These are phyloP conservation scores for Chlamydomonas sphaeroides DNA, from an alignment of 139 green algal species.

Conservation along the genomic window DNA sequence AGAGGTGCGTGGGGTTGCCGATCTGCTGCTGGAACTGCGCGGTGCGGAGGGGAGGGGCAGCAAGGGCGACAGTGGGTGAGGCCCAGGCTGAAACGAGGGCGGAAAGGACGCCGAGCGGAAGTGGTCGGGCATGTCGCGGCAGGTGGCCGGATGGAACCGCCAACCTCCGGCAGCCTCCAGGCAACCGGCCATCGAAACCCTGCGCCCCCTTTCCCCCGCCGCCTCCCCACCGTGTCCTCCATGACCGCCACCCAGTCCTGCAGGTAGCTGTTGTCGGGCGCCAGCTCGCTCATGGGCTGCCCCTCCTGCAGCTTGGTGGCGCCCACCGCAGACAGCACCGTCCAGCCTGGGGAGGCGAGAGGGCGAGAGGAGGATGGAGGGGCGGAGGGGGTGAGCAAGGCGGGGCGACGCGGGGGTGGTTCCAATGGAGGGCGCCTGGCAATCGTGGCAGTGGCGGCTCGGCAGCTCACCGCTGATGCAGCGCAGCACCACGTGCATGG, in stretches of 20 bases:
- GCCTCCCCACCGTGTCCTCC: background rate
- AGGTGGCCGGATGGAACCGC: too few relatives aligned
- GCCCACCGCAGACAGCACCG: conserved; percentile 8
- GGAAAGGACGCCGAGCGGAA: background rate
- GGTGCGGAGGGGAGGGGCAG: background rate
- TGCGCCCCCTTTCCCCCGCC: background rate
- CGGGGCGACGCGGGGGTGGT: too few relatives aligned
- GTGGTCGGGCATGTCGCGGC: background rate
- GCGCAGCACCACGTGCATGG: too few relatives aligned
- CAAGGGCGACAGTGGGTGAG: background rate
- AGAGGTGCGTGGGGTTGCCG: conserved; percentile 25
- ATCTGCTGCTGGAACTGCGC: conserved; percentile 48
- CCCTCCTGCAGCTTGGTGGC: conserved; percentile 37
- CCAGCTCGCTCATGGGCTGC: conserved; percentile 50
- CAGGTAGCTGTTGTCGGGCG: conserved; percentile 51
- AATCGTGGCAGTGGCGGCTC: too few relatives aligned
- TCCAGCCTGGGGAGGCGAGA: conserved; percentile 1
- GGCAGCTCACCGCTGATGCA: too few relatives aligned
- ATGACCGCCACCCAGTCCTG: conserved; percentile 33
- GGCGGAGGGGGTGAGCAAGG: too few relatives aligned
- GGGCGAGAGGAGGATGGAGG: too few relatives aligned
- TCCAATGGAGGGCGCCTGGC: too few relatives aligned
- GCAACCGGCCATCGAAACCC: too few relatives aligned
- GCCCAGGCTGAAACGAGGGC: too few relatives aligned
- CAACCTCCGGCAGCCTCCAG: too few relatives aligned